Conservation (phyloP, 2,329 filamentous ascomycete genomes). For the Phialophora verrucosa region DNA sequence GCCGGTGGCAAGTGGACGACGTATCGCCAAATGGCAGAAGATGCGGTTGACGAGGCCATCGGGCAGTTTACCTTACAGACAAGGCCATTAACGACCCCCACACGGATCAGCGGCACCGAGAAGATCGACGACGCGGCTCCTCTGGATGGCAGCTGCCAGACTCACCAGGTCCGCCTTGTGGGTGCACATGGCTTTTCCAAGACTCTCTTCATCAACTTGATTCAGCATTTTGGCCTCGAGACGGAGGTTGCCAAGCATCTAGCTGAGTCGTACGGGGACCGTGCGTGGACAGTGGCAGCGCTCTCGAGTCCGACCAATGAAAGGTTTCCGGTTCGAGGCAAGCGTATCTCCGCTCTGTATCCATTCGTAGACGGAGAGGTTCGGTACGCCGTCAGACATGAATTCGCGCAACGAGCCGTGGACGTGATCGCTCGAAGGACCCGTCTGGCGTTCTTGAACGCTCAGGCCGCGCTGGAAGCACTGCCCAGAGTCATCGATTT, state of each 20-base stretch:
- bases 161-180: constrained; percentile 78
- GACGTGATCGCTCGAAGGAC: constrained; percentile 87
- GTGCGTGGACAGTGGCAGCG: constrained; percentile 87
- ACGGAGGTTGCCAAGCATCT: constrained; percentile 91
- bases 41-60: constrained; percentile 73
- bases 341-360: constrained; percentile 79
- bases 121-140: constrained; percentile 40
- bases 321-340: constrained; percentile 81
- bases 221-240: constrained; percentile 90
- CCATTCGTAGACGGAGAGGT: constrained; percentile 93
- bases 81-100: constrained; percentile 31
- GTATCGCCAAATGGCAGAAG: constrained; percentile 90
- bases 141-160: constrained; percentile 75
- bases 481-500: constrained; percentile 85
- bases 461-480: constrained; percentile 85
- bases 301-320: constrained; percentile 76
- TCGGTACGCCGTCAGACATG: constrained; percentile 82
- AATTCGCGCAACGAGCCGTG: constrained; percentile 89
- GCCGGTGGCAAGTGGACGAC: constrained; percentile 93
- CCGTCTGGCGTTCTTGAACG: constrained; percentile 86
- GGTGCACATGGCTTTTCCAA: constrained; percentile 88
- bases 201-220: constrained; percentile 91
- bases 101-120: constrained; percentile 39
- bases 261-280: constrained; percentile 84
- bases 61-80: constrained; percentile 38